Percentiles rank a stretch among this genome's conserved stretches.
These are phyloP conservation scores for Fonsecaea pedrosoi DNA, from an alignment of 2,329 filamentous ascomycete species.

Conservation along the genomic window DNA sequence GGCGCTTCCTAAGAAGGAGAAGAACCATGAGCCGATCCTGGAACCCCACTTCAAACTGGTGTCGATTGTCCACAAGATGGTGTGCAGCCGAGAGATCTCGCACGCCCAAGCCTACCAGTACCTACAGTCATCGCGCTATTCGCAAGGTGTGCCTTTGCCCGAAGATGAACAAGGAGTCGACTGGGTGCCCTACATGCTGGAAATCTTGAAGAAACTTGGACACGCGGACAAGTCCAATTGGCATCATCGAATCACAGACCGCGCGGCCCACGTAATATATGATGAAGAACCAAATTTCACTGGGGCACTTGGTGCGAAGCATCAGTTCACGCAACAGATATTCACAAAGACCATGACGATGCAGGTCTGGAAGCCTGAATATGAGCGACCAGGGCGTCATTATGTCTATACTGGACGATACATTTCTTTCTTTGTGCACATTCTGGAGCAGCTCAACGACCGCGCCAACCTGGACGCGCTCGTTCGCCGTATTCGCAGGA, in stretches of 20 bases:
- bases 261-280: slow-evolving; percentile 67
- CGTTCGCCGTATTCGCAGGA: slow-evolving; percentile 79
- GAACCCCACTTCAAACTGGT: slow-evolving; percentile 94
- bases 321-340: slow-evolving; percentile 80
- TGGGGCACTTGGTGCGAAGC: slow-evolving; percentile 69
- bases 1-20: slow-evolving; percentile 66
- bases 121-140: slow-evolving; percentile 61
- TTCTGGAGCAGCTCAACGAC: slow-evolving; percentile 77
- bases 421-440: slow-evolving; percentile 77
- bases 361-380: slow-evolving; percentile 93
- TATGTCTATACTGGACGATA: slow-evolving; percentile 92
- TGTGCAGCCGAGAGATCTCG: slow-evolving; percentile 58
- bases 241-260: slow-evolving; percentile 90
- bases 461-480: slow-evolving; percentile 77
- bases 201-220: slow-evolving; percentile 63
- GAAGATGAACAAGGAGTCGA: slow-evolving; percentile 58
- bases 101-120: slow-evolving; percentile 57
- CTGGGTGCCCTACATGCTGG: slow-evolving; percentile 68
- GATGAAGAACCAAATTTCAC: slow-evolving; percentile 60
- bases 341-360: slow-evolving; percentile 95
- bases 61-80: slow-evolving; percentile 80
- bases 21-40: slow-evolving; percentile 74
- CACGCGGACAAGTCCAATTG: slow-evolving; percentile 88
- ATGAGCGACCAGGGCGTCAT: slow-evolving; percentile 81
- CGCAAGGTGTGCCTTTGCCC: slow-evolving; percentile 58